Base-by-base conservation (phyloP, 163 green algal species). In the Coccomyxa subellipsoidea region DNA sequence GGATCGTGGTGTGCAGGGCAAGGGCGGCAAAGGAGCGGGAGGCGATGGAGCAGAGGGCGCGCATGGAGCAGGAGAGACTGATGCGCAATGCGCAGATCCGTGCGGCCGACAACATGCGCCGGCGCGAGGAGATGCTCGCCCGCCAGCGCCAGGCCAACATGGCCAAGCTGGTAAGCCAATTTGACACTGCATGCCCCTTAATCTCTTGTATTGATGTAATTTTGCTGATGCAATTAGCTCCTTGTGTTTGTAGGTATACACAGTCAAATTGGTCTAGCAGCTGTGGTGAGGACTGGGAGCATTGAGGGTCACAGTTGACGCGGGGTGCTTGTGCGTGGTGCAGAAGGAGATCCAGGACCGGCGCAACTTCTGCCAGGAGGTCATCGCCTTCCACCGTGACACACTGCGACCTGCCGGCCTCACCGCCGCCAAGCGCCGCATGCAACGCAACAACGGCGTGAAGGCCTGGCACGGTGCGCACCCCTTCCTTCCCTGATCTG, bases 341-440 rank as follows among this genome's bases (percentile, higher is more conserved):
- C 82, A 85, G 69, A 76, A 37, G 25, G 47, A 40, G 25, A 76
- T 80, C 35, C 53, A 80, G 36, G 81, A 84, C 47, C 73, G 69
- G 35, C 69, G 77, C 34, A 39, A 29, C 21, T 85, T 83, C 47
- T 76, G 80, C 66, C 59, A 12, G 25, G 82, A 82, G 69, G 27
- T 85, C 39, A 59, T 79, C 18, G 35, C 76, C 15, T 70, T 80
- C 10, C 69, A 76, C 38, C 71, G 78, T 38, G 82, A 85, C 5
- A 32, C 53, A 9, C 34, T 82, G 39, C 53, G 82, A 29, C 77
- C 82, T 15, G 53, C 35, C 36, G 69, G 36, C 1, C 69, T 73
- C 35, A 35, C 38, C 27, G 69, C 47, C 0, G 40, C 47, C 39
- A 76, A 36, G 35, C 5, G 39, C 7, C 69, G 82, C 27, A 54